Evolutionary conservation across 108 stramenopile genomes (phyloP).

Genomic region (Nitzschia sp.): DNA sequence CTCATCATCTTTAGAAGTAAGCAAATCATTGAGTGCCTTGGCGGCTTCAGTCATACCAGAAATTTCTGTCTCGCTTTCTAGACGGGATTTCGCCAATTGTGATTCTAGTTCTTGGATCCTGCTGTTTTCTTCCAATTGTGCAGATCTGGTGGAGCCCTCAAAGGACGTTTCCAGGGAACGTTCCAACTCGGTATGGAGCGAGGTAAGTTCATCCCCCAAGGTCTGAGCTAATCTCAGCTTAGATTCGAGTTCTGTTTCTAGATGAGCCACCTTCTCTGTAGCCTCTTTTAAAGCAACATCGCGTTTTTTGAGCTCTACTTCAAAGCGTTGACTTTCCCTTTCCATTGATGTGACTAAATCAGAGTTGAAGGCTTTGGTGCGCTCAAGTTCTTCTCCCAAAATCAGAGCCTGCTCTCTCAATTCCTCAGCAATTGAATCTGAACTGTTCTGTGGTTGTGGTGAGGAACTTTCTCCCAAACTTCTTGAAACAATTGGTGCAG

Average conservation of each 20-base stretch:
- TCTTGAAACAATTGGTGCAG: too few relatives aligned
- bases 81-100: background rate
- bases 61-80: background rate
- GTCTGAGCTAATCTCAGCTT: background rate
- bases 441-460: too few relatives aligned
- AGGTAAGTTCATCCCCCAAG: background rate
- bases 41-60: background rate
- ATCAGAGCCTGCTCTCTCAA: background rate
- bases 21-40: too few relatives aligned
- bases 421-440: background rate
- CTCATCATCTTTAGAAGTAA: too few relatives aligned
- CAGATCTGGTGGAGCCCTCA: background rate
- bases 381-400: background rate
- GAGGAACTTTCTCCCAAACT: too few relatives aligned
- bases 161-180: background rate
- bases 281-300: background rate
- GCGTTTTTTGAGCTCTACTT: background rate
- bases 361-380: background rate
- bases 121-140: background rate
- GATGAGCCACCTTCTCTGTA: background rate
- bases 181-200: background rate
- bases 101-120: background rate
- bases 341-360: background rate
- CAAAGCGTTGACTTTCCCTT: background rate
- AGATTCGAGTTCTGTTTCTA: background rate